Evolutionary conservation across 129 eudicot species (phyloP), one percentile per base, ranked within the genome.

Genomic region (Ambrosia trifida): DNA sequence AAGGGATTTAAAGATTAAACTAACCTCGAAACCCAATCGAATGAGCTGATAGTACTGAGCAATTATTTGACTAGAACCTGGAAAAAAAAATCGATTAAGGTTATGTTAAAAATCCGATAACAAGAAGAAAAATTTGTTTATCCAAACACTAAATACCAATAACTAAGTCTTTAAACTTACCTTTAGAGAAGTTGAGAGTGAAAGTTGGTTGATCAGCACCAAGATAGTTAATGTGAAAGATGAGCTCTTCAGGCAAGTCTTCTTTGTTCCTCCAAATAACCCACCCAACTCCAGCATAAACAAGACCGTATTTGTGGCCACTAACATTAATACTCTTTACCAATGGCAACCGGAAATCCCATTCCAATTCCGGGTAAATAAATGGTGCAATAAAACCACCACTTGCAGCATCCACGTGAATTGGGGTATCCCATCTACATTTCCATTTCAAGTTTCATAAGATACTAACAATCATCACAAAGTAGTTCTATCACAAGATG

Each of bases 191-290:
- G 70, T 90, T 90, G 73, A 90, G 95, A 50, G 97, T 90, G 83
- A 90, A 90, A 54, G 97, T 90, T 47, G 97, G 97, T 65, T 90
- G 97, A 85, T 90, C 95, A 58, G 97, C 83, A 53, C 97, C 97
- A 65, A 90, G 95, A 76, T 90, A 90, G 83, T 90, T 90, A 7
- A 90, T 90, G 52, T 90, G 97, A 70, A 90, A 90, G 78, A 90
- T 88, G 46, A 90, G 91, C 45, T 90, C 95, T 0, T 90, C 97
- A 6, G 97, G 97, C 59, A 90, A 82, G 75, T 90, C 95, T 62
- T 83, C 95, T 64, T 85, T 87, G 91, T 46, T 90, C 83, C 97
- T 87, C 97, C 97, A 90, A 30, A 90, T 77, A 43, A 65, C 88
- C 97, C 97, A 90, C 35, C 97, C 97, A 64, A 90, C 78, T 13